Evolutionary conservation across 2,329 filamentous ascomycete species (phyloP).

Genomic region (Pseudogymnoascus pannorum): DNA sequence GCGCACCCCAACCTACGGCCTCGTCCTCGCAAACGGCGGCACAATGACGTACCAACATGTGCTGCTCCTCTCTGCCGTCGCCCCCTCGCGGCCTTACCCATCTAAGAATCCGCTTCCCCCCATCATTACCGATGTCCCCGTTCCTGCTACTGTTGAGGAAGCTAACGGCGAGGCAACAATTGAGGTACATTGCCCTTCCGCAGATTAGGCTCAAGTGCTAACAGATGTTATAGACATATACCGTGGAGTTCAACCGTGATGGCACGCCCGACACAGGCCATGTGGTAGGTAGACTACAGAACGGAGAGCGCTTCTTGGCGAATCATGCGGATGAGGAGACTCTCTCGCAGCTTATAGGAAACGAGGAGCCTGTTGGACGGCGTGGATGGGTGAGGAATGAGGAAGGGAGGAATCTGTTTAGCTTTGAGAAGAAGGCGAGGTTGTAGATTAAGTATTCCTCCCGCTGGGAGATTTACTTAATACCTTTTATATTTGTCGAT

Average conservation of each 20-base stretch:
- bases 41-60: conserved; percentile 59
- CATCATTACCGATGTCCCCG: conserved; percentile 32
- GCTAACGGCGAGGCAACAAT: conserved; percentile 44
- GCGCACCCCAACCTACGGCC: conserved; percentile 35
- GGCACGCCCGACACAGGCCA: conserved; percentile 41
- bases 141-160: conserved; percentile 35
- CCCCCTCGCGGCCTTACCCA: conserved; percentile 40
- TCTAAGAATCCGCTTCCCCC: conserved; percentile 37
- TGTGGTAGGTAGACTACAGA: conserved; percentile 44
- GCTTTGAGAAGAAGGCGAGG: conserved; percentile 19
- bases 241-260: conserved; percentile 47
- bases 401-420: conserved; percentile 33
- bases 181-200: conserved; percentile 37
- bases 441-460: conserved; percentile 12
- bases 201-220: not conserved
- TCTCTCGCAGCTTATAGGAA: conserved; percentile 37
- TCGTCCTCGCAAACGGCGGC: conserved; percentile 60
- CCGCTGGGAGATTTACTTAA: not conserved
- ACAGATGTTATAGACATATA: conserved; percentile 45
- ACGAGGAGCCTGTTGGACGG: conserved; percentile 41
- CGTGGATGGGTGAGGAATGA: conserved; percentile 36
- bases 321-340: conserved; percentile 47
- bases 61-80: conserved; percentile 46
- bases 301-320: conserved; percentile 45
- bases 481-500: not conserved